phyloP scores from a whole-genome alignment of 257 asterid genomes.

The Penstemon newberryi region DNA sequence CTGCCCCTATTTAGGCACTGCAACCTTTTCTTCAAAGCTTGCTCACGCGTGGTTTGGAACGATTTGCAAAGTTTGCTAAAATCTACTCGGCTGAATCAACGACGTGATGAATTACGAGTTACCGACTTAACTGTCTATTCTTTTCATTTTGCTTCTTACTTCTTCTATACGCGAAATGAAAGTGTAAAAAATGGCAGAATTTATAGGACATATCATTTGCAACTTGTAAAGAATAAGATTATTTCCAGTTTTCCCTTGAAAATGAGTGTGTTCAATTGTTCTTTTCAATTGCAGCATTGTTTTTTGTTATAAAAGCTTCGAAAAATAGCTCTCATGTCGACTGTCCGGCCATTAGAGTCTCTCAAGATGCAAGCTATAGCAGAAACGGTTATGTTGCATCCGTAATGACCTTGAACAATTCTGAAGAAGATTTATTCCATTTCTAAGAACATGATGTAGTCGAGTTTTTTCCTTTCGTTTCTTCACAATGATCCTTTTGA shows the following conservation, averaged over 20 bases:
- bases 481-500: too few species aligned
- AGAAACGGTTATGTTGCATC: too few species aligned
- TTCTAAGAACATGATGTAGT: too few species aligned
- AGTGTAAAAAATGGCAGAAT: constrained; percentile 15
- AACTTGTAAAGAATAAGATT: constrained; percentile 30
- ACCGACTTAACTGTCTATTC: constrained; percentile 2
- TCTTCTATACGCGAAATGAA: constrained; percentile 7
- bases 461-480: too few species aligned
- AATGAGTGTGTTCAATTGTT: not conserved
- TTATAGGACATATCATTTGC: constrained; percentile 3
- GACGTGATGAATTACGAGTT: constrained; percentile 25
- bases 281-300: too few species aligned
- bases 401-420: too few species aligned
- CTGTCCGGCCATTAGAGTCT: too few species aligned
- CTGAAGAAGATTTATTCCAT: too few species aligned
- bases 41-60: constrained; percentile 63
- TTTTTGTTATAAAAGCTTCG: too few species aligned
- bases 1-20: constrained; percentile 57
- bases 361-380: too few species aligned
- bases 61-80: constrained; percentile 59
- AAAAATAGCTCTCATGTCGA: too few species aligned
- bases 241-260: not conserved
- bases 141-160: constrained; percentile 6
- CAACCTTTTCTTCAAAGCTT: constrained; percentile 77
- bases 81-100: constrained; percentile 51